Evolutionary conservation across 768 basidiomycete species (phyloP).

Genomic region (Boletus rubroflammeus): DNA sequence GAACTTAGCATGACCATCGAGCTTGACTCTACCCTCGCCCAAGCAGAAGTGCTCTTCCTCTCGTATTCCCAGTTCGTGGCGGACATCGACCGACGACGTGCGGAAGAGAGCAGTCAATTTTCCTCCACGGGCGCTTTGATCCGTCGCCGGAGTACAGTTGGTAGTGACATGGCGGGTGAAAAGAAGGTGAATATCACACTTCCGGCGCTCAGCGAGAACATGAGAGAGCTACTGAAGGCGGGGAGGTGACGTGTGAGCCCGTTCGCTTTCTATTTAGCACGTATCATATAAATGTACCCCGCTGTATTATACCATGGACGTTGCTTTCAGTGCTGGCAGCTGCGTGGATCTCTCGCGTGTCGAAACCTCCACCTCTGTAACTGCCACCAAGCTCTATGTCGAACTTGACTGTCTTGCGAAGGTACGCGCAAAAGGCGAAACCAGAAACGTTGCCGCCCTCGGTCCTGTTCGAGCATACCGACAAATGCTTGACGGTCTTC

Average conservation of each 20-base stretch:
- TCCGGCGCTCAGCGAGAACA: conserved; percentile 56
- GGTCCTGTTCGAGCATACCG: conserved; percentile 54
- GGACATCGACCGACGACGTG: conserved; percentile 79
- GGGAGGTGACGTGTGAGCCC: conserved; percentile 30
- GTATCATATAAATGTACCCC: conserved; percentile 3
- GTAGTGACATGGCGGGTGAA: conserved; percentile 1
- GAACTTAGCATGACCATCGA: conserved; percentile 97
- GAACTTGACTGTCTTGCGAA: conserved; percentile 52
- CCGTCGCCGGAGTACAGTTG: conserved; percentile 28
- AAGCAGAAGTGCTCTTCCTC: conserved; percentile 95
- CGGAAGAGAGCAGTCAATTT: conserved; percentile 42
- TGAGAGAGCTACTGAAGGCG: conserved; percentile 56
- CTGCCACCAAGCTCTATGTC: conserved; percentile 24
- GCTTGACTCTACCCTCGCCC: conserved; percentile 89
- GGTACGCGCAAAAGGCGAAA: conserved; percentile 51
- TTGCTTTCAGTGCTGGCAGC: not conserved
- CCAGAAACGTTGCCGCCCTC: conserved; percentile 55
- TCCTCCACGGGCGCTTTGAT: conserved; percentile 29
- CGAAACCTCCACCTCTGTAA: not conserved
- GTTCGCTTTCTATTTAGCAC: conserved; percentile 1
- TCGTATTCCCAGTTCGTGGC: conserved; percentile 87
- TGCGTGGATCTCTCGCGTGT: conserved; percentile 2
- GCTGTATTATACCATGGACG: conserved; percentile 17
- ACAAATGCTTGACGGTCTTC: conserved; percentile 59
- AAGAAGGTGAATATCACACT: conserved; percentile 35